A percentile compares a stretch with the other conserved stretches of the same genome.
Evolutionary conservation across 2,329 filamentous ascomycete genomes (phyloP).

Genomic region (Diplodia intermedia): DNA sequence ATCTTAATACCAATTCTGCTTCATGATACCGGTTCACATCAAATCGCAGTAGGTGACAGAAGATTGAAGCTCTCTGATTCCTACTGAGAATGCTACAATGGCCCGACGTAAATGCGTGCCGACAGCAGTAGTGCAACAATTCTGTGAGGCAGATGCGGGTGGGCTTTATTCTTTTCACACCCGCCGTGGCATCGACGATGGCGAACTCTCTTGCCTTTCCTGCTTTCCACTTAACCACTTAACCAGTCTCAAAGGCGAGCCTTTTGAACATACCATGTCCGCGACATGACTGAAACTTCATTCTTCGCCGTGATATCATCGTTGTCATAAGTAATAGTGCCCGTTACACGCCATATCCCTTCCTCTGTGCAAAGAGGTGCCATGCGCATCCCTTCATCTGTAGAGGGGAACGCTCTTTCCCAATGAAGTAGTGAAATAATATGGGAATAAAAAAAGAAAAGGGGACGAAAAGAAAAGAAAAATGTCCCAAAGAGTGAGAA

Average conservation of each 20-base stretch:
- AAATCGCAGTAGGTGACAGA: neutral
- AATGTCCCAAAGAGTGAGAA: neutral
- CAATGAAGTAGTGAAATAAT: neutral
- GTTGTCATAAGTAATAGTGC: neutral
- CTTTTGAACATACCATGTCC: neutral
- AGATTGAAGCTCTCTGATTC: no score
- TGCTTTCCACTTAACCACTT: neutral
- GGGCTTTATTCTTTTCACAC: no score
- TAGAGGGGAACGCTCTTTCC: neutral
- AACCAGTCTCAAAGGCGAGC: no score
- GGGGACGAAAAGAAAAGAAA: neutral
- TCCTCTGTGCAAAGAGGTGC: neutral
- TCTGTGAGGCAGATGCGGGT: no score
- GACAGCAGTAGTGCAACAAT: no score
- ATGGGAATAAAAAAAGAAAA: neutral
- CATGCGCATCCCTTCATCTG: neutral
- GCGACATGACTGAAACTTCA: conserved; percentile 6
- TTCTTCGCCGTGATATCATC: conserved; percentile 17
- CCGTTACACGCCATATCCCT: neutral
- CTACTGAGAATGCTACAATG: no score
- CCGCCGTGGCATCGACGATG: no score
- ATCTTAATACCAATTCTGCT: neutral
- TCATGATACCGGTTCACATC: neutral
- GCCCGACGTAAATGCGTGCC: no score
- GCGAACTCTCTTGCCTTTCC: neutral